These are phyloP conservation scores for Botrytis deweyae DNA, from an alignment of 2,329 filamentous ascomycete species.

Conservation along the genomic window DNA sequence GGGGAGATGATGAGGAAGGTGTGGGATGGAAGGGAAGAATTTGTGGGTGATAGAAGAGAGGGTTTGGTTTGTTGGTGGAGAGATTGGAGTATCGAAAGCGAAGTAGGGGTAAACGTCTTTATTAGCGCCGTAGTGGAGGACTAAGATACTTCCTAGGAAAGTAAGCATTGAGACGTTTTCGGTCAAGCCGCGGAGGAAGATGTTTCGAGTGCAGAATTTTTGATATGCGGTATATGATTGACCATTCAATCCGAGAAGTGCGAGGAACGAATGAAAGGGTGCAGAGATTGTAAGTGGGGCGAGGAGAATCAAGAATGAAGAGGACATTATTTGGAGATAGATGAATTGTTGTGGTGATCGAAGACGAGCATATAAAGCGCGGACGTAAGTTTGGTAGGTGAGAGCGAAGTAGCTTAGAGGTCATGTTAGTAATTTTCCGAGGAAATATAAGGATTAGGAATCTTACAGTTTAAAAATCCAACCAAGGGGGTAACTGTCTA, in stretches of 20 bases:
- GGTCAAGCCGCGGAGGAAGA: constrained; percentile 65
- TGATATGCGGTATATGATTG: constrained; percentile 64
- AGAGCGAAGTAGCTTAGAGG: constrained; percentile 56
- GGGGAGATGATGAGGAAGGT: background rate
- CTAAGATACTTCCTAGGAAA: constrained; percentile 63
- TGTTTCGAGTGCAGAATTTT: constrained; percentile 64
- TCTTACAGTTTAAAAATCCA: constrained; percentile 69
- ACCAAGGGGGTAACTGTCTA: constrained; percentile 67
- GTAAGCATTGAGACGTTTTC: constrained; percentile 69
- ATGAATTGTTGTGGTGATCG: constrained; percentile 65
- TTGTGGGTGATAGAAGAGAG: constrained; percentile 1
- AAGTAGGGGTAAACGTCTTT: constrained; percentile 70
- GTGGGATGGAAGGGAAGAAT: background rate
- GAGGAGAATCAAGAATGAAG: constrained; percentile 60
- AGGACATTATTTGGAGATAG: constrained; percentile 63
- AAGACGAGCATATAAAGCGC: constrained; percentile 65
- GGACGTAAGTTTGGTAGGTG: constrained; percentile 70
- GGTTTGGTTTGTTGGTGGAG: constrained; percentile 10
- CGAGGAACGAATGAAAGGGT: constrained; percentile 55
- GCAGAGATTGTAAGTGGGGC: constrained; percentile 64
- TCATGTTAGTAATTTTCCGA: constrained; percentile 14
- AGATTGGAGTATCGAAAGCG: constrained; percentile 52
- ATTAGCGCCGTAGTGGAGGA: constrained; percentile 66
- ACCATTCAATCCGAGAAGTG: constrained; percentile 53
- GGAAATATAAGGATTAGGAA: background rate